Evolutionary conservation across 768 basidiomycete genomes (phyloP).

Genomic region (Ramaria rubella): DNA sequence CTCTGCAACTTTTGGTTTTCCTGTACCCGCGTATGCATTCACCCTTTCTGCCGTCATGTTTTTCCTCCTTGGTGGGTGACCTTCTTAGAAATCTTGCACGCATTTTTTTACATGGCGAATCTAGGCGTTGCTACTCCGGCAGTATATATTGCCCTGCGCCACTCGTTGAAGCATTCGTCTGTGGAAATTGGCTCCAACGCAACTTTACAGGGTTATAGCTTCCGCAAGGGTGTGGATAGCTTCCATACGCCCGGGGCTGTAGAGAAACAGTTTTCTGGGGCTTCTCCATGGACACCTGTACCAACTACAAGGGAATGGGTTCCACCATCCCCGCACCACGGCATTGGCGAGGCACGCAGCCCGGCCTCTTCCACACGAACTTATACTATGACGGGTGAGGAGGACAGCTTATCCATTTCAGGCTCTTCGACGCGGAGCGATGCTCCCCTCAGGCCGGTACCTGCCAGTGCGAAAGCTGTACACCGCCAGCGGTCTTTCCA

Average conservation of each 20-base stretch:
- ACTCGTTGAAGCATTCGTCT: not conserved
- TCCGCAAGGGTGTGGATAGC: not conserved
- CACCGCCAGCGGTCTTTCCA: not conserved
- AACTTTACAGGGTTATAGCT: not conserved
- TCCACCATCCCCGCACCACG: not conserved
- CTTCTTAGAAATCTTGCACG: not conserved
- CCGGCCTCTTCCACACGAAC: not conserved
- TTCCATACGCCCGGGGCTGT: not conserved
- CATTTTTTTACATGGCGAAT: not conserved
- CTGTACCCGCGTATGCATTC: conserved; percentile 39
- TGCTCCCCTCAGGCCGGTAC: not conserved
- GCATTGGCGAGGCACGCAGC: not conserved
- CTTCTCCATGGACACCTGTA: not conserved
- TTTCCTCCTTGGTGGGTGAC: conserved; percentile 43
- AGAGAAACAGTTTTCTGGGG: not conserved
- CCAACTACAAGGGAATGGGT: not conserved
- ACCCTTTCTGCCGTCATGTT: conserved; percentile 47
- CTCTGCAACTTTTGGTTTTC: conserved; percentile 40
- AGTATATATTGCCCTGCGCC: not conserved
- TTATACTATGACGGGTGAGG: not conserved
- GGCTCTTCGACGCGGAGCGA: not conserved
- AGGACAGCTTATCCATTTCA: not conserved
- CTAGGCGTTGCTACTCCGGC: not conserved
- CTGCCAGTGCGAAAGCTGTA: not conserved
- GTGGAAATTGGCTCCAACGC: not conserved